Base-by-base conservation (phyloP, 2,329 filamentous ascomycete genomes). In the Colletotrichum sublineola region DNA sequence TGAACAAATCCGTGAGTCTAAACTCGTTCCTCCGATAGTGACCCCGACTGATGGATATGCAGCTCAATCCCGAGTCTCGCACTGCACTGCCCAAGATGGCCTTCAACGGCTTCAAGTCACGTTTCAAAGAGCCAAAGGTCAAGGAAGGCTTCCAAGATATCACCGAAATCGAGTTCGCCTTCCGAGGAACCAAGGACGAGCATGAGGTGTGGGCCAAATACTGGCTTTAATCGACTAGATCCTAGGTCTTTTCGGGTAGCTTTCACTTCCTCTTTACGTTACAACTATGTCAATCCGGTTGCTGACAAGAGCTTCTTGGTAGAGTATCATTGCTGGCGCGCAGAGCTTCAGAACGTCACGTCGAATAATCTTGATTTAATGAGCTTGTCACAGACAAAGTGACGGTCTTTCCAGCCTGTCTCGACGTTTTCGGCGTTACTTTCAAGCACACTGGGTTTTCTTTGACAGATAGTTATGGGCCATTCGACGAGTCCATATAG, bases 131-230 rank as follows among this genome's bases (percentile, higher is more conserved):
- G 75, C 96, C 96, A 0, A 88, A 86, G 50, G 72, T 88, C 1
- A 86, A 88, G 15, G 96, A 99, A 82, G 96, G 96, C 0, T 98
- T 98, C 77, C 84, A 92, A 74, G 94, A 98, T 75, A 89, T 99
- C 46, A 85, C 89, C 1, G 89, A 90, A 67, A 84, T 97, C 0
- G 89, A 93, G 42, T 99, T 99, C 78, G 82, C 87, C 79, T 96
- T 96, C 78, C 84, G 89, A 53, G 94, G 94, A 0, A 88, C 86
- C 1, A 87, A 90, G 63, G 89, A 92, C 44, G 91, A 94, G 75
- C 91, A 90, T 78, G 83, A 84, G 46, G 82, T 93, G 56, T 98
- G 95, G 95, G 88, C 85, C 6, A 89, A 88, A 76, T 95, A 94
- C 78, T 98, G 94, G 94, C 84, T 90, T 62, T 95, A 77, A 83